phyloP scores from a whole-genome alignment of 768 basidiomycete genomes.

The Trametes cinnabarina region DNA sequence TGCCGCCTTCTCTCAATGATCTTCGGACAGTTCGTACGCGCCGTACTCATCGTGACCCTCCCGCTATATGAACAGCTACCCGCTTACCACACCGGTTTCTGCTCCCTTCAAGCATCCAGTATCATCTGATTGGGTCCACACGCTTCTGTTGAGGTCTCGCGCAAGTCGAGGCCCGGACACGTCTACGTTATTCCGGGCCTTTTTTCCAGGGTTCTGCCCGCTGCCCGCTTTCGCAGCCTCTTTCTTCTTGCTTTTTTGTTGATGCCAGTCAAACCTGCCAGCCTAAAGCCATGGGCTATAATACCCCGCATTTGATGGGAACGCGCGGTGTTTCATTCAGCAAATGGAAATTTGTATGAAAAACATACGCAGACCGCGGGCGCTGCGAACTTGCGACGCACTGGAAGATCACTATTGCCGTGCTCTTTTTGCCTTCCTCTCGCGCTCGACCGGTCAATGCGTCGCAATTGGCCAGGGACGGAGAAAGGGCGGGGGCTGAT shows the following conservation, averaged over 20 bases:
- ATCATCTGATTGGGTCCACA: conserved; percentile 1
- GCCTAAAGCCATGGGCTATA: background rate
- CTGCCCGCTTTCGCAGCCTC: background rate
- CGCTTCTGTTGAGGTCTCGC: background rate
- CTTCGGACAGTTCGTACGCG: conserved; percentile 1
- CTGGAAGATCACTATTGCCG: background rate
- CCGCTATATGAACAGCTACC: conserved; percentile 3
- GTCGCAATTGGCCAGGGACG: background rate
- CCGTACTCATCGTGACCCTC: conserved; percentile 5
- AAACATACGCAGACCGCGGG: background rate
- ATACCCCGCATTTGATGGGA: conserved; percentile 3
- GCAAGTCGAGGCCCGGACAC: conserved; percentile 2
- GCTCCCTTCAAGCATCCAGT: conserved; percentile 1
- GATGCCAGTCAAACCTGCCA: background rate
- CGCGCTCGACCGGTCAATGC: background rate
- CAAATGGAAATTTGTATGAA: background rate
- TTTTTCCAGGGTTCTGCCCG: background rate
- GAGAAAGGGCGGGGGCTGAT: conserved; percentile 17
- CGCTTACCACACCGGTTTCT: background rate
- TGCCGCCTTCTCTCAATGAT: conserved; percentile 12
- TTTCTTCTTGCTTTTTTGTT: background rate
- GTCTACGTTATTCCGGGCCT: background rate
- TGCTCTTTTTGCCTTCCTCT: conserved; percentile 1
- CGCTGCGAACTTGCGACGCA: background rate
- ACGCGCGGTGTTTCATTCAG: background rate